Evolutionary conservation across 306 rosid genomes (phyloP), one percentile per base, ranked within the genome.

Genomic region (Myrica gale): DNA sequence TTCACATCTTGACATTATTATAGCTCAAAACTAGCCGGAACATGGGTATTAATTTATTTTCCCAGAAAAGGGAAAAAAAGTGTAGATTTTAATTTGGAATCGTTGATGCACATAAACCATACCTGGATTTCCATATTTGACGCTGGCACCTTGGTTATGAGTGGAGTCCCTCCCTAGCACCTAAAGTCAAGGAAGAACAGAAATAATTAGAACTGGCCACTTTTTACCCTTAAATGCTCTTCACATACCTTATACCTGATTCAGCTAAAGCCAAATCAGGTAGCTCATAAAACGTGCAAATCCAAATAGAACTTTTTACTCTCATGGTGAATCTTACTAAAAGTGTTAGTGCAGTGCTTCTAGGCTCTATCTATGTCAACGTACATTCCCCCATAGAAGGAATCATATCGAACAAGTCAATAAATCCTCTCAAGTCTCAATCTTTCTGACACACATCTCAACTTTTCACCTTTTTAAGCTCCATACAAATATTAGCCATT

Each of bases 61-160:
- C 26, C 26, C 1, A 23, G 26, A 23, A 23, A 23, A 23, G 1
- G 26, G 1, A 23, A 23, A 23, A 23, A 23, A 23, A 23, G 26
- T 23, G 26, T 13, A 58, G 42, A 58, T 5, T 7, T 23, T 60
- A 5, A 26, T 32, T 60, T 60, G 66, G 16, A 4, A 60, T 60
- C 66, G 42, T 63, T 63, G 9, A 7, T 39, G 21, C 21, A 41
- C 23, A 19, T 17, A 17, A 43, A 42, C 39, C 7, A 1, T 66
- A 66, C 87, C 84, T 80, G 84, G 55, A 68, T 69, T 80, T 79
- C 61, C 82, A 66, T 47, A 47, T 47, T 78, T 74, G 71, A 63
- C 41, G 39, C 70, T 20, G 52, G 73, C 79, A 44, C 39, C 72
- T 68, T 68, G 82, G 47, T 73, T 21, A 5, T n/a, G 70, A 65